Evolutionary conservation across 139 green algal species (phyloP), one percentile per base, ranked within the genome.

Genomic region (Trebouxia sp.): DNA sequence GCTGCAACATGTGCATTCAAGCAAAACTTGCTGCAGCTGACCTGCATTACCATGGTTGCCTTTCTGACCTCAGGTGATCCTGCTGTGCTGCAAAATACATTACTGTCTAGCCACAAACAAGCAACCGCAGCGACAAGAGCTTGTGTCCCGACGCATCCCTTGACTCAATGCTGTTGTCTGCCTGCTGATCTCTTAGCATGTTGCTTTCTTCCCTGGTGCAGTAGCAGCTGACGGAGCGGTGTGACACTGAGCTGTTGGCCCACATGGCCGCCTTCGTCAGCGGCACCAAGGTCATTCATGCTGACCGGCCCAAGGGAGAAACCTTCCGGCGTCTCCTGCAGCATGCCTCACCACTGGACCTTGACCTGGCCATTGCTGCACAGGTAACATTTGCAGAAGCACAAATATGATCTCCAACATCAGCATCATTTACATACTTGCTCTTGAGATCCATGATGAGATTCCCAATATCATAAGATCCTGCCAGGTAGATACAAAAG

Each of bases 301-400:
- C 86, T 1, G 92, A 96, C 82, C 82, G 92, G 35, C 91, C 92
- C 42, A 96, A 96, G 84, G 70, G 90, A 41, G 87, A 93, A 28
- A 95, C 92, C 0, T 96, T 93, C 86, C 55, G 75, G 28, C 78
- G 85, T 30, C 65, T 89, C 72, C n/a, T 22, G 10, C 12, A 41
- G 17, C 41, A 56, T 6, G 28, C 26, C 10, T 55, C 69, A n/a
- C 26, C 42, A 48, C 14, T 9, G 10, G 69, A 77, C 26, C 69
- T 77, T 9, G 69, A 77, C 12, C 26, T n/a, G 38, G 69, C 69
- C 6, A 56, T 77, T 56, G 69, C 24, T 37, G 69, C 43, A 41
- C 41, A 51, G 39, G 84, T 82, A n/a, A 28, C 47, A 53, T 17
- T 11, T 53, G 4, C 47, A 26, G 47, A 3, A 26, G 47, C 47